These are phyloP conservation scores for Oidium heveae DNA, from an alignment of 2,329 filamentous ascomycete genomes.

Conservation along the genomic window DNA sequence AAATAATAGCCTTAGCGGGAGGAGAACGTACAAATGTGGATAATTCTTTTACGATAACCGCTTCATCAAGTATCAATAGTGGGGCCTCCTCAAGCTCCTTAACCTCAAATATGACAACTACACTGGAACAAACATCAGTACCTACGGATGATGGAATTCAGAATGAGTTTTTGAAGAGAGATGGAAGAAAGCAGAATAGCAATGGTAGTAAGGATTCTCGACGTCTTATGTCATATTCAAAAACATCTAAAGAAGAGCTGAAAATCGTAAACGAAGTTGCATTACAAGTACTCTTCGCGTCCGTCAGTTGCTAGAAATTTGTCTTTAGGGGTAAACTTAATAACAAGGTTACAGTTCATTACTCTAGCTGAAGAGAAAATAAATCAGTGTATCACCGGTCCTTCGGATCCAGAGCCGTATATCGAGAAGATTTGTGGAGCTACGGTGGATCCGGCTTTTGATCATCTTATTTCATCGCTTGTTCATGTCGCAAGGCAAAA, in stretches of 20 bases:
- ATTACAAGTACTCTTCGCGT: conserved; percentile 84
- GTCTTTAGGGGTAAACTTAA: conserved; percentile 5
- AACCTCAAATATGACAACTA: conserved; percentile 10
- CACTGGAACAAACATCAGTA: conserved; percentile 15
- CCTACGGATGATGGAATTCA: conserved; percentile 20
- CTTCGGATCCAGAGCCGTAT: conserved; percentile 56
- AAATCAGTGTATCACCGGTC: conserved; percentile 58
- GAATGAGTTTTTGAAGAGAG: conserved; percentile 23
- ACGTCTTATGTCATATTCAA: conserved; percentile 35
- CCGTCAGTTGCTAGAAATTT: conserved; percentile 25
- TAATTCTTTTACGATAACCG: conserved; percentile 5
- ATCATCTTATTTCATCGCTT: conserved; percentile 78
- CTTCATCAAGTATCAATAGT: conserved; percentile 9
- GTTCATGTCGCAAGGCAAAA: conserved; percentile 88
- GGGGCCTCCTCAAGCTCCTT: conserved; percentile 8
- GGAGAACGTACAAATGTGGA: conserved; percentile 11
- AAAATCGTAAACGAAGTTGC: conserved; percentile 98
- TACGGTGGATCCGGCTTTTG: conserved; percentile 68
- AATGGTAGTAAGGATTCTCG: conserved; percentile 49
- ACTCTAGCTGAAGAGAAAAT: conserved; percentile 93
- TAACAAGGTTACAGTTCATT: conserved; percentile 41
- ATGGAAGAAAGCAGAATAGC: conserved; percentile 36
- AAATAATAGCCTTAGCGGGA: conserved; percentile 51
- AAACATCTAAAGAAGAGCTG: conserved; percentile 45
- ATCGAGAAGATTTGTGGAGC: conserved; percentile 81